Base-by-base conservation (phyloP, 805 yeast species). In the Hanseniaspora hatyaiensis region DNA sequence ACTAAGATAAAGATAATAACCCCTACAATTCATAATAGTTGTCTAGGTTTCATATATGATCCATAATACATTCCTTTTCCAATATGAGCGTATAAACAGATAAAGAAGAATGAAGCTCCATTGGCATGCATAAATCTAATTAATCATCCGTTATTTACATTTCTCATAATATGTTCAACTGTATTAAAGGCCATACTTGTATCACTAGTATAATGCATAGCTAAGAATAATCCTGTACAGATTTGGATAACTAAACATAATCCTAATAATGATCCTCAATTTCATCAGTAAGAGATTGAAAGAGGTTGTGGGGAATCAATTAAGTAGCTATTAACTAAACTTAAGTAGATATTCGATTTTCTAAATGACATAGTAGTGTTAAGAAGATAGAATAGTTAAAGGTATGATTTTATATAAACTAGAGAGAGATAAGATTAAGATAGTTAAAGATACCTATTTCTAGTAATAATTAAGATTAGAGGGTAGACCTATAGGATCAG, bases 11-110 rank as follows among this genome's bases (percentile, higher is more conserved):
- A 50, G 41, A 50, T 50, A 30, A 50, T 50, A 22, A 50, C 52
- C 11, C 52, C 52, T 9, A 51, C 40, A 30, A 34, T 34, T 51
- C 52, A 51, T 24, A 51, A 40, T 37, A 40, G 34, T 28, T 31
- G 38, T 48, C 52, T 47, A 16, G 52, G 52, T 30, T 43, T 29
- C 32, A 40, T 41, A 19, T 51, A 51, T 32, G 42, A 31, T 33
- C 52, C 52, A 30, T 51, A 51, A 29, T 51, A 51, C 15, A 51
- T 39, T 5, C 50, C 52, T 51, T 48, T 51, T 29, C 51, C 52
- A 18, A 51, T 51, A 44, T 51, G 52, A 12, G 50, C 34, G 16
- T 51, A 51, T 42, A 51, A 39, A 44, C 47, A 46, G 15, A 50
- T 50, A 18, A 50, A 50, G 52, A 50, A 50, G 45, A 50, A 50